Evolutionary conservation across 331 rosid genomes (phyloP), one percentile per base, ranked within the genome.

Genomic region (Dryas integrifolia): DNA sequence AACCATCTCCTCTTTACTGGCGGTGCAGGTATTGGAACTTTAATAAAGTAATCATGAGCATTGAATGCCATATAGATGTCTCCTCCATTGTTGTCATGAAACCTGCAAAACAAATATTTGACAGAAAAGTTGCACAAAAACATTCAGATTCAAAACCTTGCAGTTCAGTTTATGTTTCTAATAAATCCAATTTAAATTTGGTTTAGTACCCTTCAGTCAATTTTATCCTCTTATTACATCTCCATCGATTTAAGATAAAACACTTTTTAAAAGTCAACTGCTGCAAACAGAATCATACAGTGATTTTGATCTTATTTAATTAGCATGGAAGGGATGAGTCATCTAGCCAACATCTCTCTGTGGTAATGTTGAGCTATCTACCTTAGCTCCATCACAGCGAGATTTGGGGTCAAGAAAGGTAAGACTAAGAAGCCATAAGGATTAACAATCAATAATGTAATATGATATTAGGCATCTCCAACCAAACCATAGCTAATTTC

Each of bases 1-100:
- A 82, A 84, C 99, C 99, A 92, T n/a, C 69, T 83, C 76, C 85
- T 85, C 57, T 78, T 79, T 43, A 55, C 51, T 43, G 99, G 97
- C 38, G 98, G 92, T n/a, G 85, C 51, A 2, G 97, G 93, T 21
- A 95, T 70, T 5, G 75, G 49, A 76, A 46, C 92, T 74, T 77
- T 51, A 68, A 95, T 77, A 53, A 65, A 79, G 67, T 67, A 92
- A 78, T 87, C 91, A 55, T 92, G 99, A 47, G 97, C 89, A 81
- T 92, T 95, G 84, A 95, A 95, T 73, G 98, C 98, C 86, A 95
- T 59, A 75, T 92, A 95, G 76, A 95, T 67, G 79, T 90, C 99
- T 59, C 82, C 90, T 63, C 88, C 93, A 69, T 64, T 75, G 50
- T 56, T 81, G 82, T 89, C 96, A 81, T 92, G 97, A 76, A 91